These are phyloP conservation scores for Clonostachys chloroleuca DNA, from an alignment of 2,329 filamentous ascomycete genomes.

Conservation along the genomic window DNA sequence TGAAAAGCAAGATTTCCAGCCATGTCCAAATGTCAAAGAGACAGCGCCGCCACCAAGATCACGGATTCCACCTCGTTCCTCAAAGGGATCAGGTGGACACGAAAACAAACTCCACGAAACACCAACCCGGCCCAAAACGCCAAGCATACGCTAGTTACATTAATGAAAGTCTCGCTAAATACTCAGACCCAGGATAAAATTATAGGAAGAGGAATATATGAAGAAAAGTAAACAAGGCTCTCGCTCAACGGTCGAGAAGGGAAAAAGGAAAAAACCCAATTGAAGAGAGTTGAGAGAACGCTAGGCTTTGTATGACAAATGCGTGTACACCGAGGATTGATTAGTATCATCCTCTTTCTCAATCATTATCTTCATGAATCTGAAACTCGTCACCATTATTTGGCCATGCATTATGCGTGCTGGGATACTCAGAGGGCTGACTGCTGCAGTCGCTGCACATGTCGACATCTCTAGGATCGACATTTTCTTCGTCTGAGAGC, in stretches of 20 bases:
- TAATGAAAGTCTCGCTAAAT: no score
- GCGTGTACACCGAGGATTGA: background rate
- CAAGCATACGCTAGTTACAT: no score
- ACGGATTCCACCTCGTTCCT: no score
- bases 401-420: constrained; percentile 39
- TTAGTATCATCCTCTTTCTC: background rate
- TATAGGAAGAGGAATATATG: background rate
- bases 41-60: no score
- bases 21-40: no score
- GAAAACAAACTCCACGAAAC: no score
- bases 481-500: constrained; percentile 45
- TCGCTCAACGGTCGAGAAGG: no score
- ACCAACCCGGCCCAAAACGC: no score
- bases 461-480: constrained; percentile 31
- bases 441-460: constrained; percentile 37
- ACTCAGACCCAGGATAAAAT: no score
- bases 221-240: background rate
- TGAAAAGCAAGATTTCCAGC: no score
- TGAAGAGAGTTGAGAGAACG: background rate
- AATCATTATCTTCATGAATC: constrained; percentile 33
- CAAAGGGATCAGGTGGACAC: no score
- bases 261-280: background rate
- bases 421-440: constrained; percentile 52
- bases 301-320: background rate
- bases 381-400: constrained; percentile 20